Base-by-base conservation (phyloP, 257 asterid species). In the Capsicum chinense region DNA sequence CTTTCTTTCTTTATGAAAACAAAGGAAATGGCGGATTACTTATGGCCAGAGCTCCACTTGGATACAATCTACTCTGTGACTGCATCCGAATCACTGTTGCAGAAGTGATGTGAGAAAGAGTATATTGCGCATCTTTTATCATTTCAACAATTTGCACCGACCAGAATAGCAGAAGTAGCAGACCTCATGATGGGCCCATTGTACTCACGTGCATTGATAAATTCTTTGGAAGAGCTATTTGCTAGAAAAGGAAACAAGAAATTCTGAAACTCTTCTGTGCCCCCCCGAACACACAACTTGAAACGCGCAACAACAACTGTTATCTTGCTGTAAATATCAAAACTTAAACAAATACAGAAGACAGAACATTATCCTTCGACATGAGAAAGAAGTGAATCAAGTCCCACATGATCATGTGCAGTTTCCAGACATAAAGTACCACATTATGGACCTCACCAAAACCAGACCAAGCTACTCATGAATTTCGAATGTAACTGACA, bases 41-140 rank as follows among this genome's bases (percentile, higher is more conserved):
- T 33, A 15, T 54, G 21, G 64, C 50, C 64, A 9, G 54, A 78
- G 50, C 48, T 78, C 33, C 26, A 33, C 14, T 26, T 52, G 82
- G 21, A 56, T 54, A 54, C 82, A 54, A 78, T 78, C 64, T 78
- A 78, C 82, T 78, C 19, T 78, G 82, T 33, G 82, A 78, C 66
- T 3, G 52, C 66, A 54, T 12, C 16, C n/a, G 48, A 1, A 71
- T 48, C 58, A 47, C 58, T 47, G 37, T n/a, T 47, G 50, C 63
- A 76, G 81, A 76, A 12, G 47, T 21, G 81, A 74, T 7, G 47
- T 26, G 26, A 52, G 26, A 52, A 47, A 48, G 60, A 76, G 19
- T 74, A 26, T 7, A 76, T 54, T 52, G 81, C 48, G 21, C 42
- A 74, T 48, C 63, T 76, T 76, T 14, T 33, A 54, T 52, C 63